A percentile compares a stretch with the other conserved stretches of the same genome.
These are phyloP conservation scores for Vigna reflexopilosa DNA, from an alignment of 306 rosid genomes.

Conservation along the genomic window DNA sequence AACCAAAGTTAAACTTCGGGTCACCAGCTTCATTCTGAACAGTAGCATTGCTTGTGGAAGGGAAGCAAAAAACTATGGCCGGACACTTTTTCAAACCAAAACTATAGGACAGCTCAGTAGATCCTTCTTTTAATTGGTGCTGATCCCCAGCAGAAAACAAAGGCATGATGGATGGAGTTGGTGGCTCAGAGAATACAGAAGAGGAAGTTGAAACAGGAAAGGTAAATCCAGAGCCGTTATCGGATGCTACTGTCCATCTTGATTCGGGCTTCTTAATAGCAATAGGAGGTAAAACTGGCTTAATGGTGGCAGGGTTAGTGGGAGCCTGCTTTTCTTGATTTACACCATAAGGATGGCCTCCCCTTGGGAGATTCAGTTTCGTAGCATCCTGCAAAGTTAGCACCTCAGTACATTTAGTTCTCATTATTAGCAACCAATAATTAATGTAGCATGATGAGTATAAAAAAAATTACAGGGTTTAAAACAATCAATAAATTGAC, in stretches of 20 bases:
- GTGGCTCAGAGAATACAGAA: slow-evolving; percentile 67
- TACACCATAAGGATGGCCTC: slow-evolving; percentile 29
- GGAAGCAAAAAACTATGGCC: slow-evolving; percentile 66
- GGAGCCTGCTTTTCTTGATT: slow-evolving; percentile 52
- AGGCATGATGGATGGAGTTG: slow-evolving; percentile 83
- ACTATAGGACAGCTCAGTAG: slow-evolving; percentile 54
- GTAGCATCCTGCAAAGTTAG: slow-evolving; percentile 56
- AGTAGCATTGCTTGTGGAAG: slow-evolving; percentile 66
- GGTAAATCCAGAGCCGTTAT: slow-evolving; percentile 67
- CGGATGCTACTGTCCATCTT: slow-evolving; percentile 64
- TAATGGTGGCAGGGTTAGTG: slow-evolving; percentile 47
- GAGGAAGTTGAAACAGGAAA: slow-evolving; percentile 78
- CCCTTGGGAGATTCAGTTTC: slow-evolving; percentile 45
- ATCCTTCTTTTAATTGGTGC: slow-evolving; percentile 50
- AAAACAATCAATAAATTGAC: too few species aligned
- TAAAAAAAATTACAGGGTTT: too few species aligned
- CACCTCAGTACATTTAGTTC: slow-evolving; percentile 27
- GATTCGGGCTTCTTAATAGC: slow-evolving; percentile 65
- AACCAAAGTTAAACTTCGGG: slow-evolving; percentile 75
- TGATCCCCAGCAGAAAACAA: slow-evolving; percentile 50
- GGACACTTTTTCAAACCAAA: slow-evolving; percentile 65
- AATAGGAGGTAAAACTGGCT: slow-evolving; percentile 71
- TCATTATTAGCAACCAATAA: slow-evolving; percentile 6
- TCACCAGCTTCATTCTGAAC: slow-evolving; percentile 51
- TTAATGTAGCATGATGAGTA: not conserved